Evolutionary conservation across 2,329 filamentous ascomycete genomes (phyloP), one percentile per base, ranked within the genome.

Genomic region (Penicillium sp.): DNA sequence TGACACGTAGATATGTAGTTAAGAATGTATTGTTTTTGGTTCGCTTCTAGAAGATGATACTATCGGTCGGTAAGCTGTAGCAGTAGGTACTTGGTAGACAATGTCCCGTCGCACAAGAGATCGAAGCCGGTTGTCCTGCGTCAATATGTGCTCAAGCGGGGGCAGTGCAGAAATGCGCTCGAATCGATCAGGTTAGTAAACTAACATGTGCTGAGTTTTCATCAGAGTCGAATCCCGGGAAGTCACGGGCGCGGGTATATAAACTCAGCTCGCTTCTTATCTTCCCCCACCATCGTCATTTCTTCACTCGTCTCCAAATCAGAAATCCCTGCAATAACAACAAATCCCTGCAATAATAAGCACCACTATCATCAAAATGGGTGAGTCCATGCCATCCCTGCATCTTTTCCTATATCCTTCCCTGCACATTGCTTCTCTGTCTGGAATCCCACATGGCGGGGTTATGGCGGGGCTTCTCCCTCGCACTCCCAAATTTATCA

Each of bases 81-180:
- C 24, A 26, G 24, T 26, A 14, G 35, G 35, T n/a, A n/a, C 11
- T 23, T 8, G 5, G 20, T 37, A 37, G 18, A n/a, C 37, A 28
- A 14, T 10, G 10, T 7, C n/a, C 5, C 9, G 14, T 26, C 6
- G 7, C 23, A 26, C 11, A 32, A 24, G 8, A n/a, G 29, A 40
- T 14, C 23, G 6, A 28, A 37, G 22, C 41, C 13, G 27, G 37
- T 45, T 26, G n/a, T 16, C 39, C n/a, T 57, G 47, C 45, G 45
- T 55, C 44, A 34, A 48, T 51, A 59, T 59, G 54, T 52, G 51
- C 54, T 49, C 49, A 53, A 37, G 54, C 55, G 55, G 56, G 56
- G 55, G 55, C 35, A 14, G 26, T 56, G 49, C 60, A 61, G 55
- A 58, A 60, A 61, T 62, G 42, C 55, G 53, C 61, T 59, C 58